Conservation (phyloP, 179 eudicot genomes). For the Actinidia polygama region DNA sequence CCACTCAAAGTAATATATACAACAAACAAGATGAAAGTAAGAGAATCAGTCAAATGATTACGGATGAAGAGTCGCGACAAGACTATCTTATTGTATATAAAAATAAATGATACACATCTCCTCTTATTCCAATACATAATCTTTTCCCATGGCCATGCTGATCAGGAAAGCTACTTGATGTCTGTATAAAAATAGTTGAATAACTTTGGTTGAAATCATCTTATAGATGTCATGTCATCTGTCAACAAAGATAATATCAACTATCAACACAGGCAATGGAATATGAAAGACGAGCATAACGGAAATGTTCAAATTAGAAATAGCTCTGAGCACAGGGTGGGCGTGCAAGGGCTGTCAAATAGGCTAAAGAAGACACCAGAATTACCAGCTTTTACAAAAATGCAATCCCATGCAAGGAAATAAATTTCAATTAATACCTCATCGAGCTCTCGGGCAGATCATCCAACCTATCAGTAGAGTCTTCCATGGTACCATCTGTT, state of each 20-base stretch:
- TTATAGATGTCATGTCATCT: background rate
- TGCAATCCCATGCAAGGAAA: slow-evolving; percentile 3
- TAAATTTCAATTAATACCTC: slow-evolving; percentile 22
- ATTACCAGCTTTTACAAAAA: background rate
- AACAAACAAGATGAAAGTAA: no score
- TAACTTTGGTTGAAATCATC: slow-evolving; percentile 22
- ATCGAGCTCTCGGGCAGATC: slow-evolving; percentile 19
- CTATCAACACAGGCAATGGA: background rate
- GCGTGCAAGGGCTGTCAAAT: background rate
- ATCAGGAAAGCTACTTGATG: background rate
- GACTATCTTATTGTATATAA: no score
- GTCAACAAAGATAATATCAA: background rate
- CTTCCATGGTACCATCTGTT: slow-evolving; percentile 31
- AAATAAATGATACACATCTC: no score
- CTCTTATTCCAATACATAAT: no score
- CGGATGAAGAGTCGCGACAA: no score
- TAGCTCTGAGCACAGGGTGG: background rate
- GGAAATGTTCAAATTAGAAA: background rate
- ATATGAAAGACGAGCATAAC: background rate
- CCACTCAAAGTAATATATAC: no score
- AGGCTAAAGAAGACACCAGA: background rate
- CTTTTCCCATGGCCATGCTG: no score
- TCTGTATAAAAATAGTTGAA: background rate
- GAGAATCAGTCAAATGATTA: no score
- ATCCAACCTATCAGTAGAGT: slow-evolving; percentile 18